A percentile compares a stretch with the other conserved stretches of the same genome.
Evolutionary conservation across 345 rosid genomes (phyloP).

Genomic region (Odontarrhena argentea): DNA sequence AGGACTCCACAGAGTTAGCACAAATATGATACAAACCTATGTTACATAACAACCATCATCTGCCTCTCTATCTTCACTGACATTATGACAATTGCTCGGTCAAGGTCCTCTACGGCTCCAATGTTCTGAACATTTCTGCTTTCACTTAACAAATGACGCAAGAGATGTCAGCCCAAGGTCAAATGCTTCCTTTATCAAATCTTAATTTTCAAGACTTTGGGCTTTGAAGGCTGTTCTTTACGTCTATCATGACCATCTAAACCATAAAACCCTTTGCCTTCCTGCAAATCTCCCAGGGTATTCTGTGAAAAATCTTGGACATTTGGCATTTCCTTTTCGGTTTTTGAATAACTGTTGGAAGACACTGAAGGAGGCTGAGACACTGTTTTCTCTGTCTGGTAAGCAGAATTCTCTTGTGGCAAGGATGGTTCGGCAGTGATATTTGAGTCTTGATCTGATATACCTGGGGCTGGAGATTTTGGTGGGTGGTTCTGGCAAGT

Average conservation of each 20-base stretch:
- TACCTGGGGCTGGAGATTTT: slow-evolving; percentile 2
- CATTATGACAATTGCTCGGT: background rate
- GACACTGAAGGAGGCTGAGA: slow-evolving; percentile 16
- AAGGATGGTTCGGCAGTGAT: slow-evolving; percentile 9
- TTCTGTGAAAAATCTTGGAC: slow-evolving; percentile 4
- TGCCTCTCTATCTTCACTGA: background rate
- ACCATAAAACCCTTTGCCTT: background rate
- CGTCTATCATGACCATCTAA: slow-evolving; percentile 3
- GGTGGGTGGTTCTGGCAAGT: slow-evolving; percentile 20
- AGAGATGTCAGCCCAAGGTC: background rate
- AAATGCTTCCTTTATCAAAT: slow-evolving; percentile 4
- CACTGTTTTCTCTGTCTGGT: background rate
- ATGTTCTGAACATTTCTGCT: slow-evolving; percentile 11
- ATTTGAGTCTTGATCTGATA: slow-evolving; percentile 20
- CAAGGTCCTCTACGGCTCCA: slow-evolving; percentile 1
- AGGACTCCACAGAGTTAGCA: too few relatives aligned
- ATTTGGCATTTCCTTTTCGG: slow-evolving; percentile 13
- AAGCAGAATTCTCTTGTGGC: slow-evolving; percentile 19
- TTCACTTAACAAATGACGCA: slow-evolving; percentile 3
- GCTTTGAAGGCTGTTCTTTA: slow-evolving; percentile 13
- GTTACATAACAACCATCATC: slow-evolving; percentile 2
- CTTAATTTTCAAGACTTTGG: background rate
- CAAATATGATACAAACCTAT: background rate
- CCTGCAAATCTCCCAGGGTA: slow-evolving; percentile 13
- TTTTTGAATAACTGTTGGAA: slow-evolving; percentile 6